These are phyloP conservation scores for Xylaria arbuscula DNA, from an alignment of 2,329 filamentous ascomycete species.

Conservation along the genomic window DNA sequence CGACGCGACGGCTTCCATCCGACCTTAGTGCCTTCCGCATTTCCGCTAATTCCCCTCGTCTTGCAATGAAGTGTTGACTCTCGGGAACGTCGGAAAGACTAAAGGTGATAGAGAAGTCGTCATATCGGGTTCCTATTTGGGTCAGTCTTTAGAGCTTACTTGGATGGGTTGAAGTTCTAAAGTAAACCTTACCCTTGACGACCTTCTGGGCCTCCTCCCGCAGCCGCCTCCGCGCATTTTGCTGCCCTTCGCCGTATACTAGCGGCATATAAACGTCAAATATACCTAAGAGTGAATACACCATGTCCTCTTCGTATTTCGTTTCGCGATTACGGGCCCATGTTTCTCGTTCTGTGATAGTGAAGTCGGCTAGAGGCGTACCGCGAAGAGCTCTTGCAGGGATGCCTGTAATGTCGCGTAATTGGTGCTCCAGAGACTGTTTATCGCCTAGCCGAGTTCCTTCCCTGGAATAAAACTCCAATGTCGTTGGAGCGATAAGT, in stretches of 20 bases:
- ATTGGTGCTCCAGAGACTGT: slow-evolving; percentile 19
- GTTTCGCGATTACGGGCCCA: slow-evolving; percentile 22
- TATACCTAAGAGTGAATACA: slow-evolving; percentile 12
- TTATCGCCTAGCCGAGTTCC: slow-evolving; percentile 26
- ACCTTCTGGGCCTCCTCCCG: too few relatives aligned
- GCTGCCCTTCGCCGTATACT: slow-evolving; percentile 12
- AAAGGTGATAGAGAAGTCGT: too few relatives aligned
- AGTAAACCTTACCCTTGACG: too few relatives aligned
- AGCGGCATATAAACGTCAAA: slow-evolving; percentile 10
- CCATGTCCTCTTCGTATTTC: slow-evolving; percentile 13
- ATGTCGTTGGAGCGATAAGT: background rate
- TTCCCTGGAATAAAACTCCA: slow-evolving; percentile 30
- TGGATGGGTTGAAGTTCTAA: too few relatives aligned
- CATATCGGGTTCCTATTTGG: too few relatives aligned
- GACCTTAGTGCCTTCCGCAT: too few relatives aligned
- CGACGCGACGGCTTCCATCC: too few relatives aligned
- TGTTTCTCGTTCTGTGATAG: slow-evolving; percentile 30
- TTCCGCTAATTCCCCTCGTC: too few relatives aligned
- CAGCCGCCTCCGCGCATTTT: too few relatives aligned
- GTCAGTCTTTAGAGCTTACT: too few relatives aligned
- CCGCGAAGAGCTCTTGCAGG: slow-evolving; percentile 16
- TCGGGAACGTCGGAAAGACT: too few relatives aligned
- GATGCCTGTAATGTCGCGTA: slow-evolving; percentile 33
- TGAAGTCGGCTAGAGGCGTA: slow-evolving; percentile 23
- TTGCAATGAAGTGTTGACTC: too few relatives aligned